Evolutionary conservation across 306 rosid species (phyloP), one percentile per base, ranked within the genome.

Genomic region (Trifolium subterraneum): DNA sequence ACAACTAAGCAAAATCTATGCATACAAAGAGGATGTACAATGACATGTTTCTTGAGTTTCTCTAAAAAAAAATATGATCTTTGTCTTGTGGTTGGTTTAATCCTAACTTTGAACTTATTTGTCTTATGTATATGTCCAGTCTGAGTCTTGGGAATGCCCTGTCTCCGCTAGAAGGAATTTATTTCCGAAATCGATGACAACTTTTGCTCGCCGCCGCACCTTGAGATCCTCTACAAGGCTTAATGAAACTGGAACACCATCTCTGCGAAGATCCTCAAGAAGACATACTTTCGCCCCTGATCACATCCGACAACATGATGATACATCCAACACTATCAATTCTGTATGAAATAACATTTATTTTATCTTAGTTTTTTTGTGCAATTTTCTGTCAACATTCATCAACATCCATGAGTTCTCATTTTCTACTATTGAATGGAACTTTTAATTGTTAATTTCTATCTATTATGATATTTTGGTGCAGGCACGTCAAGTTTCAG

Each of bases 211-310:
- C 2, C 79, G 66, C 36, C 63, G 66, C 55, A 12, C 62, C 7
- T 59, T 67, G 75, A 73, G 83, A 73, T 73, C 75, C 4, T 10
- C 65, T 10, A 59, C 44, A 45, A 59, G 54, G 67, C 16, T 38
- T 14, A 7, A 3, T 22, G 27, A 31, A 47, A 55, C 8, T 59
- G 25, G 16, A 56, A 31, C 0, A 35, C 8, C 48, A 19, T 22
- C 72, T 51, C 15, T 12, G 22, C 22, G 68, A 56, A 35, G 16
- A 33, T 63, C 62, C 73, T 67, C 73, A 54, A 55, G 5, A 51
- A 38, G 35, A 65, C 10, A 7, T 52, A 8, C 51, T 1, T 29
- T 41, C 15, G 29, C 41, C 48, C n/a, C 42, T 52, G 35, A 27
- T 52, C 15, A 2, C 33, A 5, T 8, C 60, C n/a, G 31, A 29